A percentile compares a stretch with the other conserved stretches of the same genome.
These are phyloP conservation scores for Trypethelium eluteriae DNA, from an alignment of 495 filamentous ascomycete genomes.

Conservation along the genomic window DNA sequence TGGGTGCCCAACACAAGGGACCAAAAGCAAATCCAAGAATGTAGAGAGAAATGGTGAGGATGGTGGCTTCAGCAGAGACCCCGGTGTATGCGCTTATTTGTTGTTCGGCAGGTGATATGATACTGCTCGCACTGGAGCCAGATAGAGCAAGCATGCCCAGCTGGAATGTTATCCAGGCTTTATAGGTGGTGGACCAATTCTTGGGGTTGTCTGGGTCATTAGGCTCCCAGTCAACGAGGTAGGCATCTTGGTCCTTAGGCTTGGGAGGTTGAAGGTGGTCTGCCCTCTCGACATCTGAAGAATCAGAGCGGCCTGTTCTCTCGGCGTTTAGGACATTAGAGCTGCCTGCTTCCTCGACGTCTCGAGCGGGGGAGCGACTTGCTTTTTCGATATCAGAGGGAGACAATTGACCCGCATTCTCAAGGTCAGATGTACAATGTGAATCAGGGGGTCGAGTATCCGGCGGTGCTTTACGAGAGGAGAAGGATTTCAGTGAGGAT, in stretches of 20 bases:
- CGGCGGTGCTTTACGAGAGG: too few relatives aligned
- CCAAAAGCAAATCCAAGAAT: conserved; percentile 33
- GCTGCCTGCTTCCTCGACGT: too few relatives aligned
- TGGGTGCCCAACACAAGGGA: conserved; percentile 36
- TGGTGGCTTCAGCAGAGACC: conserved; percentile 34
- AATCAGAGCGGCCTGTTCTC: too few relatives aligned
- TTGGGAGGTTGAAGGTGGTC: conserved; percentile 8
- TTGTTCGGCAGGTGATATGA: conserved; percentile 43
- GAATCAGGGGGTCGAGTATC: too few relatives aligned
- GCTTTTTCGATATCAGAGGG: too few relatives aligned
- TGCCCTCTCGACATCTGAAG: conserved; percentile 18
- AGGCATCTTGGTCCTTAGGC: conserved; percentile 16
- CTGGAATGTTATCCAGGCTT: conserved; percentile 45
- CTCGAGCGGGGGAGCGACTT: too few relatives aligned
- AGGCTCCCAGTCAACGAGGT: conserved; percentile 20
- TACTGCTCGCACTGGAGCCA: conserved; percentile 44
- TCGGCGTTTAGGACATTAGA: too few relatives aligned
- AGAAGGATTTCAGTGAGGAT: too few relatives aligned
- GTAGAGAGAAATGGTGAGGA: conserved; percentile 33
- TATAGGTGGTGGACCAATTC: conserved; percentile 41
- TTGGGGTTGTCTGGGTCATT: conserved; percentile 37
- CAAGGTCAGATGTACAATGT: too few relatives aligned
- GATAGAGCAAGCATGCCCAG: conserved; percentile 45
- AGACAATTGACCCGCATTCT: too few relatives aligned
- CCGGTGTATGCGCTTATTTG: conserved; percentile 36